Base-by-base conservation (phyloP, 2,329 filamentous ascomycete genomes). In the Aspergillus carbonarius region DNA sequence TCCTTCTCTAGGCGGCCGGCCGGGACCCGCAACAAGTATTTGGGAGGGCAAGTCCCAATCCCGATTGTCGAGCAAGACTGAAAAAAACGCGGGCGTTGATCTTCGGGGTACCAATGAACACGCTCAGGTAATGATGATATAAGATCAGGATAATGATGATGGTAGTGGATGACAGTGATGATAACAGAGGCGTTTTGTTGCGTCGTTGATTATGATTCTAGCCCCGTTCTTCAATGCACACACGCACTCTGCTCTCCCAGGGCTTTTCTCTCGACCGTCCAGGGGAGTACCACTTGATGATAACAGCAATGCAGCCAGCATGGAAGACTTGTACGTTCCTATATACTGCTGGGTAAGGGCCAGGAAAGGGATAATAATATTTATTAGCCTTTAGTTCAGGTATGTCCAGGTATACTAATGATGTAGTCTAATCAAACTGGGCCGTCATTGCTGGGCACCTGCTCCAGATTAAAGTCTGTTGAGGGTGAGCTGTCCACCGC, bases 111-210 rank as follows among this genome's bases (percentile, higher is more conserved):
- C 50, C 47, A 44, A 46, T 44, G 42, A 23, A 47, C 57, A 51
- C 39, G 27, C 25, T 39, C 58, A 61, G 54, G 62, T 58, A 62
- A 65, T 63, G 57, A 62, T 63, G 64, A 63, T 61, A 62, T 66
- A 60, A 61, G 50, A 54, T 44, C 23, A 58, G 42, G 32, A 52
- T 47, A 53, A 48, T 58, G 48, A 60, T 52, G 57, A 54, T 62
- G 60, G 17, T 51, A 18, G 49, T 47, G 58, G 55, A 48, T 42
- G 30, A 32, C 23, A 56, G 52, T 57, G 49, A 48, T 57, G 53
- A 56, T 60, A 62, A 40, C 42, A 58, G 58, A 54, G 55, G 58
- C 54, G 58, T 46, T 20, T 32, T 30, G 27, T 42, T 42, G 32
- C 32, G 30, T 32, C 49, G 32, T 18, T 54, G 44, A 39, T 20